Conservation (phyloP, 1,139 yeast species). For the Kurtzmaniella quercitrusa region DNA sequence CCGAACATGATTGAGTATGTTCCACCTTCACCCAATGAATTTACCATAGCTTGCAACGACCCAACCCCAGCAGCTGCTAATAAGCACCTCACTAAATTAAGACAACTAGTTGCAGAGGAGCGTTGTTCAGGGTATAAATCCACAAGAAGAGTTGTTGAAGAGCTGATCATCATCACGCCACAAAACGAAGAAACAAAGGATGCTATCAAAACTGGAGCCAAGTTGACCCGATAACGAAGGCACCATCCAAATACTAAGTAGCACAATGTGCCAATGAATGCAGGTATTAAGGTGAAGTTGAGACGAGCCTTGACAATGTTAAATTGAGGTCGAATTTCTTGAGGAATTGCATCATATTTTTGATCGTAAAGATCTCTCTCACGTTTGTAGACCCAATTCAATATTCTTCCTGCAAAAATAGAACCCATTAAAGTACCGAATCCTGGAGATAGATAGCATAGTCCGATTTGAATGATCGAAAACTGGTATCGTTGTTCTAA, state of each 20-base stretch:
- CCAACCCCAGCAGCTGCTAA: slow-evolving; percentile 22
- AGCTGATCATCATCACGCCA: slow-evolving; percentile 20
- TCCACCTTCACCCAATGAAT: slow-evolving; percentile 20
- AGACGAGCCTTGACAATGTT: slow-evolving; percentile 25
- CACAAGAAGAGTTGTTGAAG: slow-evolving; percentile 25
- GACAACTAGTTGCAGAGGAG: slow-evolving; percentile 28
- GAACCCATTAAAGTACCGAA: slow-evolving; percentile 30
- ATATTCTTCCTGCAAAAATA: slow-evolving; percentile 22
- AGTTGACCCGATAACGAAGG: slow-evolving; percentile 21
- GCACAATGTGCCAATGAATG: slow-evolving; percentile 21
- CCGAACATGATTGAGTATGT: slow-evolving; percentile 20
- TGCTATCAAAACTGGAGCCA: slow-evolving; percentile 29
- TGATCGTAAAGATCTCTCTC: slow-evolving; percentile 17
- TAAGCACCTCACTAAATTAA: slow-evolving; percentile 16
- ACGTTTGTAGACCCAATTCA: slow-evolving; percentile 26
- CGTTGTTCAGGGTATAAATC: slow-evolving; percentile 29
- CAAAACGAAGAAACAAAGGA: slow-evolving; percentile 23
- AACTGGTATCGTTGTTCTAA: slow-evolving; percentile 29
- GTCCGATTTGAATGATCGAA: slow-evolving; percentile 33
- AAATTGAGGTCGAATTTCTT: slow-evolving; percentile 21
- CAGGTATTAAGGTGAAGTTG: slow-evolving; percentile 24
- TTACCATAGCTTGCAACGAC: slow-evolving; percentile 17
- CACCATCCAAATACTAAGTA: slow-evolving; percentile 40
- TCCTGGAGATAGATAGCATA: slow-evolving; percentile 39
- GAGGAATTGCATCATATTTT: slow-evolving; percentile 13